Conservation (phyloP, 164 flowering plant species). For the Hamamelis virginiana region DNA sequence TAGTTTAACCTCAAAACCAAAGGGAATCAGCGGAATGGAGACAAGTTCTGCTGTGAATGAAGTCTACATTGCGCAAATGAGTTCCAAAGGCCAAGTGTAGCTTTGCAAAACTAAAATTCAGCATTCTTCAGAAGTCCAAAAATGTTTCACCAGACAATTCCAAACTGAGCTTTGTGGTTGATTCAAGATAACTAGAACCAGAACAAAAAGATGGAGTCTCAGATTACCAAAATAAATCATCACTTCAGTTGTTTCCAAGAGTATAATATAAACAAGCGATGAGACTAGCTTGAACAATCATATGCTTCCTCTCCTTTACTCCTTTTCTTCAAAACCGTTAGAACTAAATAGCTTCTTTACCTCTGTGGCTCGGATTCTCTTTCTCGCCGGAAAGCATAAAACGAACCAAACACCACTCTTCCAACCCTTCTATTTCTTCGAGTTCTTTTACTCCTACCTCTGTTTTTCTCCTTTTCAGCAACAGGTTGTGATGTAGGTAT, state of each 20-base stretch:
- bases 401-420: slow-evolving; percentile 30
- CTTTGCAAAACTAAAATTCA: background rate
- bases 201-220: background rate
- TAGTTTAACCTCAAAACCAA: no score
- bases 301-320: background rate
- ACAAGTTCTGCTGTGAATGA: no score
- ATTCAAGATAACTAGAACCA: background rate
- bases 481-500: slow-evolving; percentile 41
- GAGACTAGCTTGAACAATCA: background rate
- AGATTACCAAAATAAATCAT: background rate
- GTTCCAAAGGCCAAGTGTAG: no score
- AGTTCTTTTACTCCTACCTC: slow-evolving; percentile 38
- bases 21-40: no score
- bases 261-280: background rate
- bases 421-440: slow-evolving; percentile 52
- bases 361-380: slow-evolving; percentile 39
- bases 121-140: background rate
- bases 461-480: slow-evolving; percentile 32
- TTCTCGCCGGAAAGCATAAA: slow-evolving; percentile 37
- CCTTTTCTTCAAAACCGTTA: background rate
- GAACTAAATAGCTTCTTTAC: background rate
- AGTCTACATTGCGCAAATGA: no score
- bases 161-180: background rate
- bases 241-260: background rate
- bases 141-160: background rate